Percentiles rank a stretch among this genome's conserved stretches.
phyloP scores from a whole-genome alignment of 768 basidiomycete genomes.

The Xerocomellus dryophilus region DNA sequence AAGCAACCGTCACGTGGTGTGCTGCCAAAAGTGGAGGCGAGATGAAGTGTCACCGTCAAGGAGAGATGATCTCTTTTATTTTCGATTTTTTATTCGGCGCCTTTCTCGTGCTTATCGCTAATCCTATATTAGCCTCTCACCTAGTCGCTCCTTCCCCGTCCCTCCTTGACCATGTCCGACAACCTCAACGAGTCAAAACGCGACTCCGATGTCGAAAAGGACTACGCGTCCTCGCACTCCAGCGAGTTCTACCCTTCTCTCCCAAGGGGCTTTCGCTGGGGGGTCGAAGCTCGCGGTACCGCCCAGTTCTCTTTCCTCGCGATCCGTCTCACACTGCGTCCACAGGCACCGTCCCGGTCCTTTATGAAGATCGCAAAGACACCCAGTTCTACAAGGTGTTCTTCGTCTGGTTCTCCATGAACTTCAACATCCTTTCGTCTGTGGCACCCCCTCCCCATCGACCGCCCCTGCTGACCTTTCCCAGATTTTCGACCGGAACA shows the following conservation, averaged over 20 bases:
- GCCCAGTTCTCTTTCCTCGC: background rate
- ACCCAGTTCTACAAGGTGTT: slow-evolving; percentile 63
- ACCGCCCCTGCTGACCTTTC: background rate
- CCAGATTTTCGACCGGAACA: slow-evolving; percentile 64
- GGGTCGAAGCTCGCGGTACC: slow-evolving; percentile 32
- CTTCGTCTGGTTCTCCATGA: slow-evolving; percentile 70
- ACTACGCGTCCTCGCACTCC: slow-evolving; percentile 15
- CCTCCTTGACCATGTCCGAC: slow-evolving; percentile 24
- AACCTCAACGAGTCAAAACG: slow-evolving; percentile 16
- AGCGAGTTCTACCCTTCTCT: background rate
- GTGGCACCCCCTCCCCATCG: slow-evolving; percentile 9
- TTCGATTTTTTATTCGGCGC: background rate
- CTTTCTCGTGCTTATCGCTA: slow-evolving; percentile 6
- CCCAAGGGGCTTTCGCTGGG: slow-evolving; percentile 28
- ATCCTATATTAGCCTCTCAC: slow-evolving; percentile 11
- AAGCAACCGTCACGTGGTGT: slow-evolving; percentile 15
- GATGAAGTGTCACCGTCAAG: background rate
- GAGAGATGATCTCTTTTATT: background rate
- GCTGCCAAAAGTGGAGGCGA: slow-evolving; percentile 1
- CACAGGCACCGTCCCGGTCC: slow-evolving; percentile 52
- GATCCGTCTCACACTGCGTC: background rate
- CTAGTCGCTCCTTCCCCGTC: slow-evolving; percentile 8
- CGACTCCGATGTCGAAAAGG: slow-evolving; percentile 31
- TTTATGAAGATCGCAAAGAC: slow-evolving; percentile 49
- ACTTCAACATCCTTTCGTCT: slow-evolving; percentile 60